Base-by-base conservation (phyloP, 192 early-diverging fungal genomes). In the Linnemannia exigua region DNA sequence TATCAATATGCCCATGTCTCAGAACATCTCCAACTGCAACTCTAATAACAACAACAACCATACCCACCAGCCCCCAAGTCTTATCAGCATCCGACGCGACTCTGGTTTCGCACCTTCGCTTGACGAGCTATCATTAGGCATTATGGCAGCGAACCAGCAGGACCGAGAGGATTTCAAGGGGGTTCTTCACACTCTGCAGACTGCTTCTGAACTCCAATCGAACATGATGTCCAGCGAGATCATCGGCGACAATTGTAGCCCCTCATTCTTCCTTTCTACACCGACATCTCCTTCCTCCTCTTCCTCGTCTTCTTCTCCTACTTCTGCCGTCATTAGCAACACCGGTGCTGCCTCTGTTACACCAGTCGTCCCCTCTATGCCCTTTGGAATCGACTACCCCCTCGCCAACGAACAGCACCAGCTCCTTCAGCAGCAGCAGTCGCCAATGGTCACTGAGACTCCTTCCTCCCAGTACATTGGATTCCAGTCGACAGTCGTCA, bases 31-130 rank as follows among this genome's bases (percentile, higher is more conserved):
- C 19, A 44, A 9, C 41, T 44, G 41, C 41, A 44, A 44, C 41
- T 44, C 38, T 28, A 36, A 20, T 5, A 48, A 71, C 67, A 16
- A 14, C 37, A 69, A 35, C 67, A 68, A 20, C 67, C 22, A 20
- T 50, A 50, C 16, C 20, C 46, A 11, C 1, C 16, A 81, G 31
- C 22, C 36, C 47, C 35, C 79, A 19, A 82, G 54, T 16, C 52
- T 75, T 1, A 75, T 82, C 47, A 76, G 58, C 46, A 67, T 82
- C 36, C 80, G 80, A 28, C 70, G 80, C 25, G 74, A 82, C 37
- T 82, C 80, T 63, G 80, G 80, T 0, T 76, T 76, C 46, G 74
- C 80, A 25, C 50, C 70, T 12, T 82, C 80, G 1, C 74, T 82
- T 19, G 75, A 82, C 52, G 80, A 82, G 51, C 17, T 82, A 31